A percentile compares a stretch with the other conserved stretches of the same genome.
Evolutionary conservation across 169 alveolate species (phyloP).

Genomic region (Plasmodium inui): DNA sequence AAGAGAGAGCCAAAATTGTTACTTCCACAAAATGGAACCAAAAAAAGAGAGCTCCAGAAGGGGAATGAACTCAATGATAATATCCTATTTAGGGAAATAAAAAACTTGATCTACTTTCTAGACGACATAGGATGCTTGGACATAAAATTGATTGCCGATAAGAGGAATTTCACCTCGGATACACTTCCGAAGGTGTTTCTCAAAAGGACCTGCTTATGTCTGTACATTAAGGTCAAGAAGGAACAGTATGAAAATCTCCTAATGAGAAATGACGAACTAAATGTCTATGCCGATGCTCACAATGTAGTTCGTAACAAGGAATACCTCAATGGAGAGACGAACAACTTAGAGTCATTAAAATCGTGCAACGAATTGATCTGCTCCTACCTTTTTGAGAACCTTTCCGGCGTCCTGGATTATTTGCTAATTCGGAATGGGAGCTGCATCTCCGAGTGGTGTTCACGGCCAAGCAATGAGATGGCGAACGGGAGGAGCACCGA

Average conservation of each 20-base stretch:
- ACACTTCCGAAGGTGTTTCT: conserved; percentile 28
- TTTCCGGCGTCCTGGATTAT: conserved; percentile 13
- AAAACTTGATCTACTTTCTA: conserved; percentile 48
- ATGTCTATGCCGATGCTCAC: conserved; percentile 12
- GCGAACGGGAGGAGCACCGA: background rate
- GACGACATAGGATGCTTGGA: conserved; percentile 70
- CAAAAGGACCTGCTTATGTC: conserved; percentile 38
- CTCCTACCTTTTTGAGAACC: conserved; percentile 29
- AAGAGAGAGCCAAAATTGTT: background rate
- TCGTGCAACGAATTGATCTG: conserved; percentile 49
- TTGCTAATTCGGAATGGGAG: conserved; percentile 25
- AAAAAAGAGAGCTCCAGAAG: background rate
- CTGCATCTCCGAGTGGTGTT: conserved; percentile 34
- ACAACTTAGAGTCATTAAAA: background rate
- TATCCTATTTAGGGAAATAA: conserved; percentile 35
- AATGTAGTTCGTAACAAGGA: conserved; percentile 3
- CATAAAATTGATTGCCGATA: conserved; percentile 57
- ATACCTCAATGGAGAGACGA: conserved; percentile 20
- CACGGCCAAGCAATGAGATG: background rate
- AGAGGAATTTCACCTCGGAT: conserved; percentile 21
- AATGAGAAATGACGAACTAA: background rate
- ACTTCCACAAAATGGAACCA: background rate
- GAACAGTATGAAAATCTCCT: conserved; percentile 14
- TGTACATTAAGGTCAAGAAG: conserved; percentile 41
- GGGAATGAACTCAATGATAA: conserved; percentile 20